Base-by-base conservation (phyloP, 2,329 filamentous ascomycete genomes). In the Dactylellina cionopaga region DNA sequence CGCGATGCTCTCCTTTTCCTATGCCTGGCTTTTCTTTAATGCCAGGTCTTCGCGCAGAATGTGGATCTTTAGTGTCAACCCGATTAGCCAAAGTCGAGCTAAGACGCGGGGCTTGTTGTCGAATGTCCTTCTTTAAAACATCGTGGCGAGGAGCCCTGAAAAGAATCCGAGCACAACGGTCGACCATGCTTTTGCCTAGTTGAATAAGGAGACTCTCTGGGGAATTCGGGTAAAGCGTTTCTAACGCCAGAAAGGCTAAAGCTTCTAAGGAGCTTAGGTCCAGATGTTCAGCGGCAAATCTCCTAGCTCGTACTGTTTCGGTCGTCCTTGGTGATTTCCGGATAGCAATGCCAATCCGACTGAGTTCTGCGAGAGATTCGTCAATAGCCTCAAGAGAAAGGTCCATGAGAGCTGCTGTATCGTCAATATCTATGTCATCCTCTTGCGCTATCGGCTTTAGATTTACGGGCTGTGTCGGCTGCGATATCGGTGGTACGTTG, bases 191-290 rank as follows among this genome's bases (percentile, higher is more conserved):
- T 22, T 22, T 15, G 2, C 31, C n/a, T 2, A 54, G 29, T 22
- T 54, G 49, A 13, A 35, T 3, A 17, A 54, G 31, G n/a, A 54
- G 49, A n/a, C 49, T 54, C 31, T 54, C 49, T 39, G 49, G 49
- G 9, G 49, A 27, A 25, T 39, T 39, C 4, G 49, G 31, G 19
- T 54, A 54, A 3, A 54, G 49, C 2, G 17, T 39, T 13, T 54
- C 49, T 11, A 54, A 31, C 7, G 49, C 17, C 4, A 54, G 15
- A 13, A 54, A 22, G 19, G 27, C 24, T 54, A 54, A 33, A 5
- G 22, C 33, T 25, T 54, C 49, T 15, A 19, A 54, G 2, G 31
- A 37, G 11, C 6, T 24, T 22, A 54, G 10, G 17, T 54, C 31
- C 4, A 39, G 15, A 22, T 37, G 29, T 10, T 39, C 49, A n/a